Evolutionary conservation across 345 rosid species (phyloP).

Genomic region (Eucalyptus paniculata): DNA sequence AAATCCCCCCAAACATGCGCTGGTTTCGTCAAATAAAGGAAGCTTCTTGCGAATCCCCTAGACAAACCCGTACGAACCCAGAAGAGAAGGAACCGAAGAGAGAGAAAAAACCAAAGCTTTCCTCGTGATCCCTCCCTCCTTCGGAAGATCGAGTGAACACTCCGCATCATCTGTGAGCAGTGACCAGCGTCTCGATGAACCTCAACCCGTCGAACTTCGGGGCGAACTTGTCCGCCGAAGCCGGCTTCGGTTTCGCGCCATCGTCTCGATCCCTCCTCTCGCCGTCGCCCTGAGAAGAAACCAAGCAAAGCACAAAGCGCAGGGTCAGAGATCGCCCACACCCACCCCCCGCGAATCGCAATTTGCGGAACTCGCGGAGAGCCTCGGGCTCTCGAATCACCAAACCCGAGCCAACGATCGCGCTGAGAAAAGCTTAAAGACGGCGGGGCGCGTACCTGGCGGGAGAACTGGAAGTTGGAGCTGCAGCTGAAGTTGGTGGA

Average conservation of each 20-base stretch:
- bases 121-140: background rate
- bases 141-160: background rate
- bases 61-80: background rate
- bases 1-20: background rate
- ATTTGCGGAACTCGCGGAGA: background rate
- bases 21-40: background rate
- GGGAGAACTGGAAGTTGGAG: background rate
- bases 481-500: background rate
- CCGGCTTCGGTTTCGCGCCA: background rate
- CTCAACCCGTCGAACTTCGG: constrained; percentile 30
- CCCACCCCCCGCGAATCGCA: background rate
- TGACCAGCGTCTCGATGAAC: constrained; percentile 34
- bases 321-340: background rate
- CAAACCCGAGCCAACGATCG: background rate
- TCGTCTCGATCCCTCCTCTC: background rate
- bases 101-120: background rate
- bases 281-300: background rate
- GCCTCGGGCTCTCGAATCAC: background rate
- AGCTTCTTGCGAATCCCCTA: background rate
- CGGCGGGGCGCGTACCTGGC: background rate
- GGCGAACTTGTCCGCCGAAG: constrained; percentile 2
- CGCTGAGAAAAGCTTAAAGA: background rate
- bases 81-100: background rate
- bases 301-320: background rate
- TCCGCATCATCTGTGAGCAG: background rate